These are phyloP conservation scores for Phyllostachys edulis DNA, from an alignment of 176 grass and related monocot genomes.

Conservation along the genomic window DNA sequence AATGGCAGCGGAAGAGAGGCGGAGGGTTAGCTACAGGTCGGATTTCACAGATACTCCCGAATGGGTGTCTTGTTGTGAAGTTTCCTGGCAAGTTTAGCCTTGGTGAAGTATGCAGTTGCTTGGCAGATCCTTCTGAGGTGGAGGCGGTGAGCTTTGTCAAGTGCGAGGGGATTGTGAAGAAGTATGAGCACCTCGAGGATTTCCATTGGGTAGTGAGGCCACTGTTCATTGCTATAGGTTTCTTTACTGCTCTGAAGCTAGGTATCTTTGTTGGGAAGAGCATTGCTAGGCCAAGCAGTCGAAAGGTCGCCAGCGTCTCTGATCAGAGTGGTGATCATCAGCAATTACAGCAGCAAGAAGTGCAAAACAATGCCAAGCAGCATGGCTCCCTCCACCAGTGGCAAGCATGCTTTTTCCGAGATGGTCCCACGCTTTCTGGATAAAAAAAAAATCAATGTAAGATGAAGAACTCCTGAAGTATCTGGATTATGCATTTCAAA, in stretches of 20 bases:
- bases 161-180: conserved; percentile 82
- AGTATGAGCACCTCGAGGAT: conserved; percentile 91
- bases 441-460: conserved; percentile 28
- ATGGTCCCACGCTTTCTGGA: conserved; percentile 39
- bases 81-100: conserved; percentile 82
- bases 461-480: not conserved
- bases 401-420: conserved; percentile 73
- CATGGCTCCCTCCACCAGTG: conserved; percentile 64
- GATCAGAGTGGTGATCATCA: conserved; percentile 39
- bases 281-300: conserved; percentile 47
- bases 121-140: conserved; percentile 88
- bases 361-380: conserved; percentile 21
- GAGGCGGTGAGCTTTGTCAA: conserved; percentile 77
- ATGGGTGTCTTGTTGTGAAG: conserved; percentile 76
- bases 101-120: conserved; percentile 48
- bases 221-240: conserved; percentile 66
- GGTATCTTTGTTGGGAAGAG: conserved; percentile 62
- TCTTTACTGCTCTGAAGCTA: conserved; percentile 70
- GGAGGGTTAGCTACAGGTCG: conserved; percentile 59
- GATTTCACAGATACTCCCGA: conserved; percentile 66
- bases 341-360: conserved; percentile 30
- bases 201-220: conserved; percentile 93
- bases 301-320: conserved; percentile 45
- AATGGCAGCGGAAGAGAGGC: conserved; percentile 75
- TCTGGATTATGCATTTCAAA: not conserved